Evolutionary conservation across 371 early-diverging fungal species (phyloP).

Genomic region (Circinella minor): DNA sequence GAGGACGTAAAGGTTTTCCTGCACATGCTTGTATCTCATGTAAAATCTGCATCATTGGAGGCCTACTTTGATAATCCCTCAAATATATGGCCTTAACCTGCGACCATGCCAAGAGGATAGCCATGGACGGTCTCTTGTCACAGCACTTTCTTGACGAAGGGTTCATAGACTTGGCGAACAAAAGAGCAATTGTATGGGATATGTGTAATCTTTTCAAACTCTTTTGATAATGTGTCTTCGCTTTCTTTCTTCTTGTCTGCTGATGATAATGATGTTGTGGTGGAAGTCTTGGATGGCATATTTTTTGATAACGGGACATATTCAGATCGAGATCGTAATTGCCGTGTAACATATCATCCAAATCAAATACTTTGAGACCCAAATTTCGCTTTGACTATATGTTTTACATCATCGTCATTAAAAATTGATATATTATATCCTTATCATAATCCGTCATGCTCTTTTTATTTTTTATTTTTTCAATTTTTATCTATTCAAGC

Average conservation of each 20-base stretch:
- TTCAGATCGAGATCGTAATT: constrained; percentile 35
- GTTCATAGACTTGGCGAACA: constrained; percentile 70
- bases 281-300: too few relatives aligned
- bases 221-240: neutral
- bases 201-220: constrained; percentile 32
- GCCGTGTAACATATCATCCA: constrained; percentile 57
- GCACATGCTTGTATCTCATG: constrained; percentile 45
- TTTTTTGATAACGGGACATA: constrained; percentile 42
- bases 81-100: constrained; percentile 69
- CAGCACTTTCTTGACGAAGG: constrained; percentile 54
- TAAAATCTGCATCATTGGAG: constrained; percentile 53
- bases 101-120: constrained; percentile 71
- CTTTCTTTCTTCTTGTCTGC: neutral
- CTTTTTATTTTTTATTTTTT: too few relatives aligned
- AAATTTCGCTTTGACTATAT: constrained; percentile 59
- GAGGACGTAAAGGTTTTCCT: constrained; percentile 15
- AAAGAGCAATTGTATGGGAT: constrained; percentile 75
- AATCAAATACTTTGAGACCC: constrained; percentile 66
- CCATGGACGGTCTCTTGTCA: constrained; percentile 60
- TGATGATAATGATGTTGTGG: neutral
- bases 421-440: neutral
- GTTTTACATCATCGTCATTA: neutral
- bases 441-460: neutral
- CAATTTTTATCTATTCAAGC: too few relatives aligned
- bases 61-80: constrained; percentile 65